A percentile compares a stretch with the other conserved stretches of the same genome.
Evolutionary conservation across 345 rosid genomes (phyloP).

Genomic region (Camelina hispida): DNA sequence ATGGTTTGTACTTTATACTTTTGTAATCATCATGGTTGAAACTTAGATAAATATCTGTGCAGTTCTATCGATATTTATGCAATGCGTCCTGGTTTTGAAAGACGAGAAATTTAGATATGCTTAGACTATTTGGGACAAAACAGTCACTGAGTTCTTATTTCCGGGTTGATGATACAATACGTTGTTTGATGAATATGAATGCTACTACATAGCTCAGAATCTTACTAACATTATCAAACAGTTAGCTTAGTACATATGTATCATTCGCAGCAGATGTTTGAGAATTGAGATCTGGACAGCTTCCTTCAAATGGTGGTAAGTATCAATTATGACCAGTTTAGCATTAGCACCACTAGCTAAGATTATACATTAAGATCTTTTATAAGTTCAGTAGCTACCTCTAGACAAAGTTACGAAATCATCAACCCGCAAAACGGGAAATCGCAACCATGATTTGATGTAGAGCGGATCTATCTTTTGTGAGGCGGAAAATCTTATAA

Average conservation of each 20-base stretch:
- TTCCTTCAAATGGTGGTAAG: background rate
- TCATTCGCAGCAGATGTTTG: background rate
- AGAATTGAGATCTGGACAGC: background rate
- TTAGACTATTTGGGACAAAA: background rate
- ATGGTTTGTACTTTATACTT: slow-evolving; percentile 14
- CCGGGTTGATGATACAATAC: background rate
- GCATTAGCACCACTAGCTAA: background rate
- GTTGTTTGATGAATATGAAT: background rate
- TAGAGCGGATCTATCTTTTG: no score
- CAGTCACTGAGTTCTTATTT: background rate
- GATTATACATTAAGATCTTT: background rate
- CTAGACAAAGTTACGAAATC: background rate
- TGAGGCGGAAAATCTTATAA: no score
- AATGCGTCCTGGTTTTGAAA: background rate
- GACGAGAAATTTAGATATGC: background rate
- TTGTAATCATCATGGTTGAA: background rate
- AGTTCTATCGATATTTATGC: background rate
- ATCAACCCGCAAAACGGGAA: background rate
- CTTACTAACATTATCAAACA: background rate
- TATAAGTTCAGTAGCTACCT: background rate
- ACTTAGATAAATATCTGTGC: background rate
- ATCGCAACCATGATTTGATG: background rate
- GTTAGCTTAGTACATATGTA: background rate
- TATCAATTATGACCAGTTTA: no score
- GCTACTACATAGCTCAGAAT: background rate